Base-by-base conservation (phyloP, 305 asterid species). In the Salvia sclarea region DNA sequence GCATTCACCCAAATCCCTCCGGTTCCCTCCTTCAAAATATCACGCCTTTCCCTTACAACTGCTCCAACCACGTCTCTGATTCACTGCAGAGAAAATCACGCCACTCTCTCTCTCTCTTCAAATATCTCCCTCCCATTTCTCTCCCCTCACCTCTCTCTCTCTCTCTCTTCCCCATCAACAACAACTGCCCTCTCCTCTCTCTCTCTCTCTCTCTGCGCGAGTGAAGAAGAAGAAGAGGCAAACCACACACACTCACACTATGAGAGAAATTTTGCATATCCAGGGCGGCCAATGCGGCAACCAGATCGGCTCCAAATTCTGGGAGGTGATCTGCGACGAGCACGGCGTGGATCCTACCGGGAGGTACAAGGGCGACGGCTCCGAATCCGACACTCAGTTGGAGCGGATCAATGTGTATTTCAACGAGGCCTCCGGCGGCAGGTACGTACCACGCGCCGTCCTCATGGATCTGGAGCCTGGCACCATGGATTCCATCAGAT, bases 381-480 rank as follows among this genome's bases (percentile, higher is more conserved):
- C 80, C 43, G 3, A 16, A 3, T 62, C 75, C 59, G 83, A 62
- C 21, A 75, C 77, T 64, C 78, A 79, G 78, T 77, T 90, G 63
- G 97, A 90, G 77, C 71, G 97, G 30, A 87, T 90, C 73, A 90
- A 87, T 69, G 96, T 89, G 11, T 89, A 89, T 22, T 89, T 79
- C 81, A 89, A 89, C 22, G 96, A 89, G 80, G 95, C 96, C 8
- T 83, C 92, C 61, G 95, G 96, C 17, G 96, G 96, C 12, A 84
- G 96, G 44, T 89, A 84, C 73, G 96, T 89, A 4, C 96, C 96
- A 0, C 86, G 96, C 13, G 96, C 96, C 3, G 96, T 89, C 55
- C 89, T 89, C 41, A 89, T 89, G 96, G 96, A 89, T 89, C 91
- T 89, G 56, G 96, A 89, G 79, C 95, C 95, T 0, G 96, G 96